Percentiles rank a stretch among this genome's conserved stretches.
phyloP scores from a whole-genome alignment of 106 monocot species.

The Allium fistulosum region DNA sequence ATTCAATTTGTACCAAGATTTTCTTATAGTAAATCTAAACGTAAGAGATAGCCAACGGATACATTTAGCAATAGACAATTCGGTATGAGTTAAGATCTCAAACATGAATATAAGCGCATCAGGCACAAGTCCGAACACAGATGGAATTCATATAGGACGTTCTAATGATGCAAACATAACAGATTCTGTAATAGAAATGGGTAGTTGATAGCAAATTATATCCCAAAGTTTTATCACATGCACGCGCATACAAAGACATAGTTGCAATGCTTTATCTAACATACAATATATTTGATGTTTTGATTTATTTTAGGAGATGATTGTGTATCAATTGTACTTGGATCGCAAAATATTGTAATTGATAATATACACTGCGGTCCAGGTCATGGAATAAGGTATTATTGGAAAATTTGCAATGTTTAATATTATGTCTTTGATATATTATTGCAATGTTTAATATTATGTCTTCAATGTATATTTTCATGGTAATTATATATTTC shows the following conservation, averaged over 20 bases:
- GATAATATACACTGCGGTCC: slow-evolving; percentile 52
- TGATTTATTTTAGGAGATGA: slow-evolving; percentile 2
- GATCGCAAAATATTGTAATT: slow-evolving; percentile 28
- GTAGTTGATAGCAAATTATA: neutral
- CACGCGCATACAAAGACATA: too few species aligned
- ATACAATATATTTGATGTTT: neutral
- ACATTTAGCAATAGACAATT: slow-evolving; percentile 35
- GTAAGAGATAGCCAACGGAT: slow-evolving; percentile 70
- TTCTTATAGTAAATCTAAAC: slow-evolving; percentile 38
- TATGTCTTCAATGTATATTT: neutral
- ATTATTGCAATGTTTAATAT: neutral
- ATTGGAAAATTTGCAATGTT: neutral
- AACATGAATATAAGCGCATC: slow-evolving; percentile 39
- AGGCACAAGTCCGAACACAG: slow-evolving; percentile 67
- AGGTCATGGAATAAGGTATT: slow-evolving; percentile 91
- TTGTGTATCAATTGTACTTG: slow-evolving; percentile 62
- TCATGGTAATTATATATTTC: neutral
- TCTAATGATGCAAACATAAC: slow-evolving; percentile 36
- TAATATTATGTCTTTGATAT: neutral
- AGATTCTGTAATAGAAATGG: slow-evolving; percentile 47
- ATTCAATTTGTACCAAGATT: slow-evolving; percentile 21
- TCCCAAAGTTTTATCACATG: too few species aligned
- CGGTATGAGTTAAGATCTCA: slow-evolving; percentile 28
- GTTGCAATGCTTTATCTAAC: too few species aligned
- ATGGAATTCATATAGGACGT: slow-evolving; percentile 60